Evolutionary conservation across 1,139 yeast species (phyloP), one percentile per base, ranked within the genome.

Genomic region (Meyerozyma carpophila): DNA sequence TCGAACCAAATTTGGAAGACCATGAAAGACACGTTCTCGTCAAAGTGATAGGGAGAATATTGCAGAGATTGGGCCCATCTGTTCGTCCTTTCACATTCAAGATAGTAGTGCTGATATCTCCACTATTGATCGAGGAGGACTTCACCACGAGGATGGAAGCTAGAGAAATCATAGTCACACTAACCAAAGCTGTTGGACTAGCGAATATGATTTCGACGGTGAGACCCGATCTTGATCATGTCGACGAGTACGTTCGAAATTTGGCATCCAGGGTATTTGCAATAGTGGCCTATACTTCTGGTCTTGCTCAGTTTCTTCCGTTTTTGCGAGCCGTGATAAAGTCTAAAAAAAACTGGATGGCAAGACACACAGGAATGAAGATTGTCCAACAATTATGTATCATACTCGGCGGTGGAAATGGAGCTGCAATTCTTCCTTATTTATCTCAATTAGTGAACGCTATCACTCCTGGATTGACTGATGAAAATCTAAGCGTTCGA

Each of bases 291-390:
- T 79, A 81, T 43, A 80, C 96, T 0, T 62, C 90, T 27, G 97
- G 98, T 0, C 67, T 90, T 8, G 81, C 79, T 2, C 67, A 78
- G 3, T 62, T 89, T 42, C 56, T 93, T 13, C 97, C 97, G 0
- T 90, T 93, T 58, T 61, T 93, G 31, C 79, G 75, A 47, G 96
- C 97, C 0, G 94, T 89, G 2, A 82, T 94, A 44, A 75, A 75
- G 44, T 85, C 96, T 0, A 83, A 81, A 55, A 86, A 84, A 57
- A 80, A 82, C 44, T 85, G 95, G 94, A 80, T 80, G 53, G 91
- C 95, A 1, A 79, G 95, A 41, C 95, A 88, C 51, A 88, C 96
- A 0, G 98, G 97, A 47, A 77, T 83, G 14, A 84, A 81, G 54
- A 79, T 82, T 14, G 74, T 90, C 16, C 95, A 87, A 56, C 95